Evolutionary conservation across 2,329 filamentous ascomycete species (phyloP).

Genomic region (Septoria petroselini): DNA sequence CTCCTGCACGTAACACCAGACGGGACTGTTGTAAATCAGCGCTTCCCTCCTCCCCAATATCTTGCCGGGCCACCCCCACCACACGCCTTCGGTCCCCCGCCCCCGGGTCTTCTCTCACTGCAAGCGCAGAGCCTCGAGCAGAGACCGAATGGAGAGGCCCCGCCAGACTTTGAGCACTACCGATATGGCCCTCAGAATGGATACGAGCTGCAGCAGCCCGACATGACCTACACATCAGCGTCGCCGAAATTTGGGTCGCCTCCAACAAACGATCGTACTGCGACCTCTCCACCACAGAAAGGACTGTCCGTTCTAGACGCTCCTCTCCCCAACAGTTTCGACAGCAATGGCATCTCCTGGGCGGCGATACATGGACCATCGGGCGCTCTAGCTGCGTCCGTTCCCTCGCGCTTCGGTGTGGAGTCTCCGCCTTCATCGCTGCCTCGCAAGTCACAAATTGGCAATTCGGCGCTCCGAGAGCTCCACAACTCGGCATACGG

Average conservation of each 20-base stretch:
- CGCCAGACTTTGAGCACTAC: constrained; percentile 32
- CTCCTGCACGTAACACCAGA: constrained; percentile 94
- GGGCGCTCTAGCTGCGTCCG: constrained; percentile 71
- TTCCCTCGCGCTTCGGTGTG: constrained; percentile 86
- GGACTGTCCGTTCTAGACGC: constrained; percentile 91
- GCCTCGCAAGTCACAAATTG: constrained; percentile 49
- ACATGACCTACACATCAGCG: constrained; percentile 56
- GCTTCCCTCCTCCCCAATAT: constrained; percentile 22
- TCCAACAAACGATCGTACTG: constrained; percentile 71
- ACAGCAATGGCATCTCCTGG: constrained; percentile 91
- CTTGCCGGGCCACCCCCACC: constrained; percentile 18
- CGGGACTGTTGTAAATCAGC: constrained; percentile 81
- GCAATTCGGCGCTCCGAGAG: constrained; percentile 50
- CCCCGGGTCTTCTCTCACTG: constrained; percentile 38
- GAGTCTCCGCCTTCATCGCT: constrained; percentile 72
- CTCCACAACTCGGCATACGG: constrained; percentile 66
- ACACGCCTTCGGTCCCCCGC: constrained; percentile 27
- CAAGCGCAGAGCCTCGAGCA: constrained; percentile 36
- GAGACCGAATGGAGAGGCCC: constrained; percentile 29
- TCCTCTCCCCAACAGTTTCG: constrained; percentile 88
- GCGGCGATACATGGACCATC: constrained; percentile 78
- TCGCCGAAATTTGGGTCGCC: constrained; percentile 77
- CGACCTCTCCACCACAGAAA: constrained; percentile 64
- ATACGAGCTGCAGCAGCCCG: constrained; percentile 43
- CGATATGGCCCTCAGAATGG: constrained; percentile 31